These are phyloP conservation scores for Chaetomium sp. DNA, from an alignment of 2,329 filamentous ascomycete species.

Conservation along the genomic window DNA sequence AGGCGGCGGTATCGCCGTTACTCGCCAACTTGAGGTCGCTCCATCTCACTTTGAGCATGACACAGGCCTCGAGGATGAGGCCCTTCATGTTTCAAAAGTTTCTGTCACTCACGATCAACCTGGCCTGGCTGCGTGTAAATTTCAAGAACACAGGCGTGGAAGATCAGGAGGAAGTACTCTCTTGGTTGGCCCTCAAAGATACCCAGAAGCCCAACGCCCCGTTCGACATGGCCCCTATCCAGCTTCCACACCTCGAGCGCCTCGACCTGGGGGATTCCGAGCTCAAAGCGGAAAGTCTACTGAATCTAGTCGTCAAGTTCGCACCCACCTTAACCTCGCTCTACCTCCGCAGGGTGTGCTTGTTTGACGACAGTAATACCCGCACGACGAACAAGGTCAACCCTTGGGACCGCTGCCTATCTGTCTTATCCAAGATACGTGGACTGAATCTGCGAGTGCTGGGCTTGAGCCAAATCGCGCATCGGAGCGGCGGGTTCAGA, in stretches of 20 bases:
- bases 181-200: constrained; percentile 41
- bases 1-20: constrained; percentile 44
- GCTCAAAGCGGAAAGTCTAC: constrained; percentile 38
- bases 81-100: constrained; percentile 39
- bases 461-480: constrained; percentile 20
- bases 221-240: constrained; percentile 30
- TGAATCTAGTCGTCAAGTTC: constrained; percentile 47
- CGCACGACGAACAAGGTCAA: constrained; percentile 34
- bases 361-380: constrained; percentile 25
- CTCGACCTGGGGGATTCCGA: constrained; percentile 49
- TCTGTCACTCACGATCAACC: constrained; percentile 44
- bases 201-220: constrained; percentile 1
- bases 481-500: background rate
- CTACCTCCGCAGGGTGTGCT: constrained; percentile 49
- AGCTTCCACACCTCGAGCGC: constrained; percentile 42
- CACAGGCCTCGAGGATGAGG: background rate
- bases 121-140: constrained; percentile 59
- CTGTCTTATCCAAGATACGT: constrained; percentile 34
- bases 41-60: constrained; percentile 41
- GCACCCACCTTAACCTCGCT: constrained; percentile 48
- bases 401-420: constrained; percentile 47
- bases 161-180: constrained; percentile 40
- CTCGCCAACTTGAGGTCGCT: constrained; percentile 51
- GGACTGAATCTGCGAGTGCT: constrained; percentile 20
- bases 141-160: constrained; percentile 36